phyloP scores from a whole-genome alignment of 75 land plant genomes.

The Pinus taeda region DNA sequence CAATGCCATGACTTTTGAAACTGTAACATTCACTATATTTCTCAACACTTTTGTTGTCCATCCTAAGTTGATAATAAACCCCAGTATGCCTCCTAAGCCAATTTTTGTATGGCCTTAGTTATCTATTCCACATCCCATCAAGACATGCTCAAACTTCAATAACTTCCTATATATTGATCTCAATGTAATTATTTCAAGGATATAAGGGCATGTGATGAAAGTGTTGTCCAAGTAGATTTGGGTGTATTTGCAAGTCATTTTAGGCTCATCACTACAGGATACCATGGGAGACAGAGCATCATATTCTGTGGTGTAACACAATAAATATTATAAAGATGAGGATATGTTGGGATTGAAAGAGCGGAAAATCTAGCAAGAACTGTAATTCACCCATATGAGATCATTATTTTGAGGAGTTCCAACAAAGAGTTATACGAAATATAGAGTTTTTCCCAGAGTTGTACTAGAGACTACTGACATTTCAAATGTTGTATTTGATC shows the following conservation, averaged over 20 bases:
- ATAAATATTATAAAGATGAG: conserved; percentile 20
- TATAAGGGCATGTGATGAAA: conserved; percentile 21
- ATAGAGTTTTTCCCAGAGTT: conserved; percentile 37
- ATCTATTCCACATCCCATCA: conserved; percentile 30
- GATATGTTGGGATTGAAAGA: conserved; percentile 13
- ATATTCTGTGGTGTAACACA: conserved; percentile 23
- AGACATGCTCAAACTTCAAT: conserved; percentile 9
- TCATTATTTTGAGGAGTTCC: conserved; percentile 69
- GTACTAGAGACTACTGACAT: conserved; percentile 34
- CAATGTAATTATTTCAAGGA: conserved; percentile 36
- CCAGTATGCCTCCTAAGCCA: conserved; percentile 45
- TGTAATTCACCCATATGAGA: conserved; percentile 66
- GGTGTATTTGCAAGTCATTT: conserved; percentile 12
- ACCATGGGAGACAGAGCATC: conserved; percentile 3
- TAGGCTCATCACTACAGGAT: conserved; percentile 9
- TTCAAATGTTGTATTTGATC: no score
- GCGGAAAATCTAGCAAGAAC: background rate
- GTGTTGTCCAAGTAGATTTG: conserved; percentile 37
- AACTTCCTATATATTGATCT: background rate
- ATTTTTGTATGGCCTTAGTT: conserved; percentile 12
- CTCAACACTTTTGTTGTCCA: no score
- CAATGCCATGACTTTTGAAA: no score
- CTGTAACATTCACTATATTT: no score
- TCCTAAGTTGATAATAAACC: background rate
- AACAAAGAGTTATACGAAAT: conserved; percentile 43